A percentile compares a stretch with the other conserved stretches of the same genome.
phyloP scores from a whole-genome alignment of 1,284 basidiomycete genomes.

The Singerocomus inundabilis region DNA sequence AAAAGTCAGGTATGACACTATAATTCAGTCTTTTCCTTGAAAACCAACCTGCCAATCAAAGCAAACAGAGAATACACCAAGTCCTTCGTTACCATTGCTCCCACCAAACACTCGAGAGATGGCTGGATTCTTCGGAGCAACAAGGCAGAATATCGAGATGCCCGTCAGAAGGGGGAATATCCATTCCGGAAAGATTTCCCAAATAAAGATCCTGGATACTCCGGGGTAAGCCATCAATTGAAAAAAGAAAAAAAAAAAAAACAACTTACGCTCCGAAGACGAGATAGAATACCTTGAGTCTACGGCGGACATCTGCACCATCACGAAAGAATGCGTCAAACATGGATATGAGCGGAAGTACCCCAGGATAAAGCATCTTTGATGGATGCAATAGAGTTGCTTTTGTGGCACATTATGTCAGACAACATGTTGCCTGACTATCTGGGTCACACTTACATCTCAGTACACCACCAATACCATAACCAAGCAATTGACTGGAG shows the following conservation, averaged over 20 bases:
- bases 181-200: slow-evolving; percentile 55
- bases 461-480: slow-evolving; percentile 63
- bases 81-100: slow-evolving; percentile 58
- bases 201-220: slow-evolving; percentile 43
- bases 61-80: slow-evolving; percentile 49
- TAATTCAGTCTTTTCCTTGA: not conserved
- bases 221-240: not conserved
- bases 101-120: slow-evolving; percentile 62
- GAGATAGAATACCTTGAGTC: slow-evolving; percentile 49
- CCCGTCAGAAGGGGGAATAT: slow-evolving; percentile 50
- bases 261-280: slow-evolving; percentile 40
- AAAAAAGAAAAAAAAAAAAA: not conserved
- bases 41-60: slow-evolving; percentile 52
- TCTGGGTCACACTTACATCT: slow-evolving; percentile 37
- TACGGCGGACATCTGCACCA: slow-evolving; percentile 42
- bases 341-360: slow-evolving; percentile 56
- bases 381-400: slow-evolving; percentile 62
- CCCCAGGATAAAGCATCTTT: slow-evolving; percentile 57
- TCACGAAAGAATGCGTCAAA: slow-evolving; percentile 57
- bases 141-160: slow-evolving; percentile 57
- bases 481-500: slow-evolving; percentile 60
- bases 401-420: slow-evolving; percentile 23
- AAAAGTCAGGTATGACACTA: not conserved
- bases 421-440: not conserved
- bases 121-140: slow-evolving; percentile 44